Evolutionary conservation across 2,329 filamentous ascomycete genomes (phyloP), one percentile per base, ranked within the genome.

Genomic region (Zopfia rhizophila): DNA sequence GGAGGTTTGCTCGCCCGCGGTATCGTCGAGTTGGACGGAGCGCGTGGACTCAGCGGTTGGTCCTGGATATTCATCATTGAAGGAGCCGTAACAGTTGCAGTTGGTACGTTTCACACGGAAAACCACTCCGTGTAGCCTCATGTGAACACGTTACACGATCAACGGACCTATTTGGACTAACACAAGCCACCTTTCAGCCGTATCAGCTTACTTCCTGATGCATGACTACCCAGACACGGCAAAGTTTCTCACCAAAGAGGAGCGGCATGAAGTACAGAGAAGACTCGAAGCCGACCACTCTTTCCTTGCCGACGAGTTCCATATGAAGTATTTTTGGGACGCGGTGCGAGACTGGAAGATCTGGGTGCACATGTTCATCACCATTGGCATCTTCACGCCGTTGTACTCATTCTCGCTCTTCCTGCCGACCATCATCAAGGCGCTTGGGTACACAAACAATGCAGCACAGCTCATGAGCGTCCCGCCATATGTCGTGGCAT

Each of bases 401-500:
- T 61, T 75, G 5, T 69, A 76, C 56, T 73, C 71, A 2, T 58
- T 75, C 23, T 70, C 69, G 1, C 58, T 75, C 23, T 75, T 74
- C 61, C 45, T 75, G 41, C 73, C 70, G 3, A 87, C 86, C 0
- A 85, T 91, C 43, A 86, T 90, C 35, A 73, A 77, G 47, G 86
- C 84, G 2, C 76, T 60, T n/a, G 78, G 81, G 12, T 87, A 85
- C 65, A 75, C 67, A 50, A 72, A 77, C n/a, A 82, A 86, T 36
- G 70, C 77, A 18, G 83, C 86, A 0, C 78, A 88, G 3, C 78
- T 88, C 11, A 74, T 89, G 40, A 87, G 84, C 0, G 80, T 80
- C 0, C 86, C 86, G 1, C 84, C 84, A 2, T 88, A 86, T 63
- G 78, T 85, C n/a, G 53, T 63, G 16, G 61, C 57, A 11, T 61